Evolutionary conservation across 2,329 filamentous ascomycete genomes (phyloP).

Genomic region (Chrysoporthe cubensis): DNA sequence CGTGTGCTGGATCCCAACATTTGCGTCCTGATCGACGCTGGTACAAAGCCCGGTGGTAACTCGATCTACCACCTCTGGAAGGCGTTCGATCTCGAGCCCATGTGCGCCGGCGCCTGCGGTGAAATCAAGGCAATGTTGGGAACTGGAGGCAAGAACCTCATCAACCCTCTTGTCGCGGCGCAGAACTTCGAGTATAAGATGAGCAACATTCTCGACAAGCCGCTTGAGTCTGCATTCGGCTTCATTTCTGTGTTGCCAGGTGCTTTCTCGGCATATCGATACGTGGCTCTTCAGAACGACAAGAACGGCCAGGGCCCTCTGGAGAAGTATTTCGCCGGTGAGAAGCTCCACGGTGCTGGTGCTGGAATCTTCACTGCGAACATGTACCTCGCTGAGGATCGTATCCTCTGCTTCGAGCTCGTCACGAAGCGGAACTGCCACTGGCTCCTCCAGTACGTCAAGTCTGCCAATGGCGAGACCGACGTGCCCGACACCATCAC

Average conservation of each 20-base stretch:
- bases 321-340: slow-evolving; percentile 30
- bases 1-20: slow-evolving; percentile 92
- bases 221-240: slow-evolving; percentile 93
- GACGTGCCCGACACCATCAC: slow-evolving; percentile 94
- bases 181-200: slow-evolving; percentile 99
- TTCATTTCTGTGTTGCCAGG: slow-evolving; percentile 97
- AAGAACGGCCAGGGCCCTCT: slow-evolving; percentile 82
- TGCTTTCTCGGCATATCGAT: slow-evolving; percentile 98
- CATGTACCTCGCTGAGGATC: slow-evolving; percentile 98
- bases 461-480: slow-evolving; percentile 94
- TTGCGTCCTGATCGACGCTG: slow-evolving; percentile 93
- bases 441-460: slow-evolving; percentile 98
- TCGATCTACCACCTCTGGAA: slow-evolving; percentile 99
- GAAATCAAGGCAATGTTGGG: slow-evolving; percentile 99
- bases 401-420: slow-evolving; percentile 97
- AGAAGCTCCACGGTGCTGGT: slow-evolving; percentile 29
- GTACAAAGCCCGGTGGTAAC: slow-evolving; percentile 89
- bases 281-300: slow-evolving; percentile 92
- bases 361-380: slow-evolving; percentile 86
- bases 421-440: slow-evolving; percentile 97
- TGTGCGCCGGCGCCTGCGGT: slow-evolving; percentile 96
- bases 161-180: slow-evolving; percentile 92
- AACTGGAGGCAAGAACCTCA: slow-evolving; percentile 78
- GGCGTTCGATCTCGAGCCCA: slow-evolving; percentile 95
- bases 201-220: slow-evolving; percentile 98